Base-by-base conservation (phyloP, 208 protist species). In the Trypanosoma grayi region DNA sequence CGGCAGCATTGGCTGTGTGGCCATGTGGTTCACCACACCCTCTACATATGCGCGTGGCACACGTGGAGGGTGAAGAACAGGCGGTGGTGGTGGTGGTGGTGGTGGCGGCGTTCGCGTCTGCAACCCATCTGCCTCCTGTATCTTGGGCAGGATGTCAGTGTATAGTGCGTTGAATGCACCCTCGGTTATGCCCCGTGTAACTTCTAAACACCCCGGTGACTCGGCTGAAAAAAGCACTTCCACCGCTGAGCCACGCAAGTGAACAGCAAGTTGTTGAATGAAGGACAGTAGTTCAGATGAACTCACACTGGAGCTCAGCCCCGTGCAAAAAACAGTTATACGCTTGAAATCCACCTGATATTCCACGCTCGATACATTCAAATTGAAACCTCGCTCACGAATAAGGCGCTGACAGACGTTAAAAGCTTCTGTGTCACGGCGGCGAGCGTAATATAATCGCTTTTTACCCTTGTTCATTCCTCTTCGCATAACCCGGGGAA, bases 381-480 rank as follows among this genome's bases (percentile, higher is more conserved):
- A 20, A n/a, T 31, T 40, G 28, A 66, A 61, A n/a, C 50, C 59
- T 18, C 67, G 60, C 44, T 79, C 74, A 34, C 61, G 57, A 36
- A 92, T 37, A 14, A 81, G 47, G 33, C 72, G 68, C 25, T 81
- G 70, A 22, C 70, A 75, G 14, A 56, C 41, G 2, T 69, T 63
- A 36, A 87, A 62, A 22, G 83, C 83, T 37, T 93, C 82, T 18
- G 60, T 70, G 55, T 83, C 83, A 39, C 86, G 82, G 10, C 75
- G 60, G 34, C 73, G 77, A 3, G 82, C 68, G 48, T 86, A 90
- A 56, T 93, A 90, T 25, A 90, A 39, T 16, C 72, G 56, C 55
- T 93, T 93, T 60, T 86, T 90, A 44, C 87, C 82, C 13, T 83
- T 83, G 58, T 93, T 93, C 40, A 85, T 77, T 50, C 82, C 82